Percentiles rank a stretch among this genome's conserved stretches.
phyloP scores from a whole-genome alignment of 495 filamentous ascomycete genomes.

The Lophiotrema nucula region DNA sequence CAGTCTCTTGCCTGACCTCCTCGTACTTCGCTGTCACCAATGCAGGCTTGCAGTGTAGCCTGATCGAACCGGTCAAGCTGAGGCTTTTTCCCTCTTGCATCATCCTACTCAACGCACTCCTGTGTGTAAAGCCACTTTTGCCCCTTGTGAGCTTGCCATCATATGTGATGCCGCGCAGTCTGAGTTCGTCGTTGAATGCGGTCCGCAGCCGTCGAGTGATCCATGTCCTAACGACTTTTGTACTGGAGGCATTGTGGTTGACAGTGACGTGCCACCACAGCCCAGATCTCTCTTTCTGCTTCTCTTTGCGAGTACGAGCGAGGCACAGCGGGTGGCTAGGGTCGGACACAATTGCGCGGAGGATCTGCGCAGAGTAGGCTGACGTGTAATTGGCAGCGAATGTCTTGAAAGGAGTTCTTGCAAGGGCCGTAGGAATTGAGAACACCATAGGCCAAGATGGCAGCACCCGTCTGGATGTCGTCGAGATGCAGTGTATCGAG shows the following conservation, averaged over 20 bases:
- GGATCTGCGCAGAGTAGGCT: constrained; percentile 16
- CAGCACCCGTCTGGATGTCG: no score
- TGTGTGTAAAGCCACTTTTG: not conserved
- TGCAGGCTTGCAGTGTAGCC: not conserved
- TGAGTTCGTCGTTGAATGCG: constrained; percentile 58
- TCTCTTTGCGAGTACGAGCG: constrained; percentile 5
- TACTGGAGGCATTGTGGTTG: constrained; percentile 35
- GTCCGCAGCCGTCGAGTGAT: constrained; percentile 49
- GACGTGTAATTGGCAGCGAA: constrained; percentile 6
- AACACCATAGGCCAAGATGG: no score
- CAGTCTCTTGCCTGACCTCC: not conserved
- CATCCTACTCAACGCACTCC: not conserved
- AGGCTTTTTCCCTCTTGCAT: not conserved
- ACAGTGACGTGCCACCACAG: constrained; percentile 40
- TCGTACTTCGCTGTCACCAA: not conserved
- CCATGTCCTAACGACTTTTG: constrained; percentile 55
- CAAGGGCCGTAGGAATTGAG: no score
- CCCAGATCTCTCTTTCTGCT: constrained; percentile 22
- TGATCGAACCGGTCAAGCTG: not conserved
- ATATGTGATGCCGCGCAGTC: constrained; percentile 37
- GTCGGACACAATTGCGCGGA: constrained; percentile 12
- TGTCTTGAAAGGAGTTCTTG: not conserved
- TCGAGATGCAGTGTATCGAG: no score
- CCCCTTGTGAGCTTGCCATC: constrained; percentile 15
- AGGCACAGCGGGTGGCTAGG: constrained; percentile 31